Conservation (phyloP, 1,139 yeast genomes). For the Meyerozyma guilliermondii region DNA sequence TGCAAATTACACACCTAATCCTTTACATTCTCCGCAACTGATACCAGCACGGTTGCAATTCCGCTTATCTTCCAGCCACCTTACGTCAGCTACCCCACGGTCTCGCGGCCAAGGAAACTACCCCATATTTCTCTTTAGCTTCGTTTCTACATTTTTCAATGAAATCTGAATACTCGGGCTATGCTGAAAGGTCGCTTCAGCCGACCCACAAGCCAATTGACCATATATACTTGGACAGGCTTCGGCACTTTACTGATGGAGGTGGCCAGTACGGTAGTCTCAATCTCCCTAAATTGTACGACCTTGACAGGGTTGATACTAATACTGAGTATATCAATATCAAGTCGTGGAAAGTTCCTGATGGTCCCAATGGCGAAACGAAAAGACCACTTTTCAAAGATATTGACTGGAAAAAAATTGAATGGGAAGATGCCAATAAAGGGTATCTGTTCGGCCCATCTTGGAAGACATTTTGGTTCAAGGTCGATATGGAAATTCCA, state of each 20-base stretch:
- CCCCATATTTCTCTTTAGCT: background rate
- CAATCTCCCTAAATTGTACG: conserved; percentile 82
- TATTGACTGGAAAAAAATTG: conserved; percentile 35
- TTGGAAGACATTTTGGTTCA: conserved; percentile 97
- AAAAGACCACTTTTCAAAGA: conserved; percentile 74
- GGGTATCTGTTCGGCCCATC: conserved; percentile 90
- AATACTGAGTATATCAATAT: conserved; percentile 40
- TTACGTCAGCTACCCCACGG: background rate
- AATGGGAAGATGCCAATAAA: conserved; percentile 57
- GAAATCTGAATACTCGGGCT: background rate
- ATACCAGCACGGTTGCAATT: background rate
- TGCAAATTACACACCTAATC: no score
- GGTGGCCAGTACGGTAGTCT: conserved; percentile 67
- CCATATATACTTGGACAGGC: conserved; percentile 67
- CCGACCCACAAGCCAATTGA: conserved; percentile 86
- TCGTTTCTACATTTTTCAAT: background rate
- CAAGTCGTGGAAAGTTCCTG: conserved; percentile 63
- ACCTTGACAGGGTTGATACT: conserved; percentile 48
- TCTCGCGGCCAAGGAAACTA: background rate
- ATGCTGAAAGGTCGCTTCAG: conserved; percentile 27
- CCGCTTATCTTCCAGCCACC: background rate
- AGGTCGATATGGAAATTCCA: conserved; percentile 60
- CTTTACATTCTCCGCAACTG: no score
- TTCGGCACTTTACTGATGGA: conserved; percentile 71
- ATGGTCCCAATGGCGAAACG: conserved; percentile 36